These are phyloP conservation scores for Cladosporium sp. DNA, from an alignment of 2,329 filamentous ascomycete genomes.

Conservation along the genomic window DNA sequence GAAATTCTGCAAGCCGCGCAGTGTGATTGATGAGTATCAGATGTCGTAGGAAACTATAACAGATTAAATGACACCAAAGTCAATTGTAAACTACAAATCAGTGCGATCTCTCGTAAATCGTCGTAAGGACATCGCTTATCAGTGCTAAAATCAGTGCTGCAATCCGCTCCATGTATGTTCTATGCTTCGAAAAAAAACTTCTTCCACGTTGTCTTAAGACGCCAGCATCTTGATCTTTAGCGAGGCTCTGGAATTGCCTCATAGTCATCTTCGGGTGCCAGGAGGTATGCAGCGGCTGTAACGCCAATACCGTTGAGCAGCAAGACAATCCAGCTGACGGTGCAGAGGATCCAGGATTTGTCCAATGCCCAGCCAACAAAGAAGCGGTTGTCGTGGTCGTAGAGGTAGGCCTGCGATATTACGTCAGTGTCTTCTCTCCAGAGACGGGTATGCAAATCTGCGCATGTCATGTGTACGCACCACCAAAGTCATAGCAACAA, in stretches of 20 bases:
- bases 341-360: conserved; percentile 72
- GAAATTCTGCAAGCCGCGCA: too few species aligned
- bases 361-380: conserved; percentile 80
- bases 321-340: conserved; percentile 60
- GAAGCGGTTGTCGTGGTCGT: conserved; percentile 81
- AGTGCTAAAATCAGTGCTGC: not conserved
- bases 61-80: too few species aligned
- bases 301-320: conserved; percentile 60
- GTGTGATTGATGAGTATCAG: too few species aligned
- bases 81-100: too few species aligned
- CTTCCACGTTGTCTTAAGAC: not conserved
- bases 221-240: not conserved
- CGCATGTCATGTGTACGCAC: conserved; percentile 53
- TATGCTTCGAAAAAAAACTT: conserved; percentile 2
- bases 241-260: conserved; percentile 60
- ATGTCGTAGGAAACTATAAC: too few species aligned
- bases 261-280: conserved; percentile 84
- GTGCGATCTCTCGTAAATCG: too few species aligned
- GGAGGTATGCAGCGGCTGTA: conserved; percentile 64
- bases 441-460: not conserved
- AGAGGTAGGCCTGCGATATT: conserved; percentile 70
- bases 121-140: not conserved
- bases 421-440: not conserved
- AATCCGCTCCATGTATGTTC: conserved; percentile 12
- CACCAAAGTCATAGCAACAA: conserved; percentile 78